Conservation (phyloP, 768 basidiomycete species). For the Dentipellis fragilis region DNA sequence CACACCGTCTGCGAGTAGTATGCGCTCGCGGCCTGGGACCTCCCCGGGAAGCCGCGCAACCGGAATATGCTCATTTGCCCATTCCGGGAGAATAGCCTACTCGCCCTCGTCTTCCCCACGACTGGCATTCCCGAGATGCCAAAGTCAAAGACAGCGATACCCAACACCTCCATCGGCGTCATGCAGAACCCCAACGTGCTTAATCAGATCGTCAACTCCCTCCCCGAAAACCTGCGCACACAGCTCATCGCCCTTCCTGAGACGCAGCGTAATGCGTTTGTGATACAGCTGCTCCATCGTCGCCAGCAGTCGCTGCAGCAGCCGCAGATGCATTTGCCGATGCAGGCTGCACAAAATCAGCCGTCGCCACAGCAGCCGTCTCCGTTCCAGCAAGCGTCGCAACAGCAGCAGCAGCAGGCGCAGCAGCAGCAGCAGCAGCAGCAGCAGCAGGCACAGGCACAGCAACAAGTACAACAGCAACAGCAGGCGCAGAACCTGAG, state of each 20-base stretch:
- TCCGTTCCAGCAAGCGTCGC: neutral
- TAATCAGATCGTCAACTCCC: neutral
- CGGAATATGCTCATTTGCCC: slow-evolving; percentile 11
- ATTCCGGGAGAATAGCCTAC: slow-evolving; percentile 2
- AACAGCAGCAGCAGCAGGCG: slow-evolving; percentile 2
- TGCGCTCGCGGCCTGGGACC: slow-evolving; percentile 10
- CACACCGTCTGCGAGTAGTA: slow-evolving; percentile 2
- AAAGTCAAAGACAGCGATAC: neutral
- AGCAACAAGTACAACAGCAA: slow-evolving; percentile 1
- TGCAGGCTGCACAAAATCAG: neutral
- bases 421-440: slow-evolving; percentile 3
- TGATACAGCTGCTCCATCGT: slow-evolving; percentile 5
- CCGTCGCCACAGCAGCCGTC: neutral
- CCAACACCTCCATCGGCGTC: neutral
- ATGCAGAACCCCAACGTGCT: no score
- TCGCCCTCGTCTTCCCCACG: slow-evolving; percentile 9
- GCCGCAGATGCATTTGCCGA: neutral
- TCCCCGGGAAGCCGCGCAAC: slow-evolving; percentile 4
- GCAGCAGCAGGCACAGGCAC: slow-evolving; percentile 1
- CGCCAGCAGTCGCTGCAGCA: slow-evolving; percentile 3
- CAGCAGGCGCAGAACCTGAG: neutral
- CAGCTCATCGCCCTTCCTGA: neutral
- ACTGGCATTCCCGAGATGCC: slow-evolving; percentile 11
- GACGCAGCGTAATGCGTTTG: slow-evolving; percentile 1
- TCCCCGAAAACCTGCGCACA: slow-evolving; percentile 2